Evolutionary conservation across 2,329 filamentous ascomycete genomes (phyloP).

Genomic region (Alternaria triticimaculans): DNA sequence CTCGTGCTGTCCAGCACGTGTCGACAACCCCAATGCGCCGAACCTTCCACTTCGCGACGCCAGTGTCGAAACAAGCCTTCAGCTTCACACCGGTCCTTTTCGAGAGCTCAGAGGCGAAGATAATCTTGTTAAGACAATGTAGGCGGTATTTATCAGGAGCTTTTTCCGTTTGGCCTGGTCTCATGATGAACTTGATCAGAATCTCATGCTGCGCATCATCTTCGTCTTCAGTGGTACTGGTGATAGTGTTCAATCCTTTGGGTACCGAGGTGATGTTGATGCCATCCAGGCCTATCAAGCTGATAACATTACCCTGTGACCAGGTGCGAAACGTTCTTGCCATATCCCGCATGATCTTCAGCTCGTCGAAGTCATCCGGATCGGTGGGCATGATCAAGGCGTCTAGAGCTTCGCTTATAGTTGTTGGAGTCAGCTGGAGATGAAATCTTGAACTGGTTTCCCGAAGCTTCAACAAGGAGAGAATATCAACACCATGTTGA

Average conservation of each 20-base stretch:
- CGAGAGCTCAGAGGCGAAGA: not conserved
- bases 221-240: not conserved
- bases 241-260: not conserved
- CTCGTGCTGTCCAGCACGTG: constrained; percentile 2
- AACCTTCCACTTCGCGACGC: not conserved
- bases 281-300: not conserved
- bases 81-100: not conserved
- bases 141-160: not conserved
- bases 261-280: not conserved
- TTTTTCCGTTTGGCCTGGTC: not conserved
- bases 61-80: not conserved
- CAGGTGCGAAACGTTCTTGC: not conserved
- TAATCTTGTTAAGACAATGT: not conserved
- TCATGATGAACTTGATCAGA: not conserved
- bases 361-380: constrained; percentile 1
- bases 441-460: not conserved
- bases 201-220: not conserved
- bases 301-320: not conserved
- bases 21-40: not conserved
- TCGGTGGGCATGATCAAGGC: not conserved
- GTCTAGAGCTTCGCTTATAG: not conserved
- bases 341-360: constrained; percentile 1
- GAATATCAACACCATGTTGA: constrained; percentile 3
- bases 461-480: not conserved
- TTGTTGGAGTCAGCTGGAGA: constrained; percentile 3